Conservation (phyloP, 2,329 filamentous ascomycete genomes). For the Coniella lustricola region DNA sequence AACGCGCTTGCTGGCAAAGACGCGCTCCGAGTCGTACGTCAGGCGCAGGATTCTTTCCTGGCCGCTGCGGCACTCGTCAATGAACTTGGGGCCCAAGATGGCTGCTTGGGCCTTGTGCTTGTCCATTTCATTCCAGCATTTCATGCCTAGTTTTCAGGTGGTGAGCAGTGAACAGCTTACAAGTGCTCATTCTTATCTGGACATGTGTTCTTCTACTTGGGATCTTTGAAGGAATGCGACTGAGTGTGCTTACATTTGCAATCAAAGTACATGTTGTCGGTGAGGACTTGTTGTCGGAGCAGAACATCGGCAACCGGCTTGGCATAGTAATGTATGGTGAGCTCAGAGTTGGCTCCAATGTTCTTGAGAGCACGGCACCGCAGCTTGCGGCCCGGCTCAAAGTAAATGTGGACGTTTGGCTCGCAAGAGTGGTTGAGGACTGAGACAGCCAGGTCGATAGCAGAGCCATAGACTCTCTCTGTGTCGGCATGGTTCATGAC, state of each 20-base stretch:
- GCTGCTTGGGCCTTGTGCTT: slow-evolving; percentile 14
- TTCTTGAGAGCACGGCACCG: slow-evolving; percentile 24
- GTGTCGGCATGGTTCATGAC: slow-evolving; percentile 18
- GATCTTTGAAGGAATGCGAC: no score
- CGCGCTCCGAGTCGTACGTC: slow-evolving; percentile 6
- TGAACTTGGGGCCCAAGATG: slow-evolving; percentile 9
- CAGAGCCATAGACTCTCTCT: slow-evolving; percentile 21
- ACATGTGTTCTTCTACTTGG: no score
- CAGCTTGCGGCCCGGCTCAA: slow-evolving; percentile 24
- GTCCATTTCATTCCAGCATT: slow-evolving; percentile 22
- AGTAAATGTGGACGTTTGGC: slow-evolving; percentile 27
- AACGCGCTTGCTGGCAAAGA: slow-evolving; percentile 10
- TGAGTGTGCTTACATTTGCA: slow-evolving; percentile 26
- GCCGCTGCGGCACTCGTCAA: slow-evolving; percentile 15
- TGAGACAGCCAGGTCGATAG: slow-evolving; percentile 25
- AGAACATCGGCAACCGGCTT: slow-evolving; percentile 22
- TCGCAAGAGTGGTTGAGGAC: slow-evolving; percentile 31
- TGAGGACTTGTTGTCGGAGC: slow-evolving; percentile 18
- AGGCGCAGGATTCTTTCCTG: slow-evolving; percentile 18
- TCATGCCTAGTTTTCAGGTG: slow-evolving; percentile 15
- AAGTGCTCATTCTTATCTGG: no score
- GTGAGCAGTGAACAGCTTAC: slow-evolving; percentile 1
- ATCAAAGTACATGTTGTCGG: slow-evolving; percentile 21
- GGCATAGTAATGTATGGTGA: slow-evolving; percentile 26
- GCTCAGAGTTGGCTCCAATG: slow-evolving; percentile 28